Evolutionary conservation across 208 protist genomes (phyloP), one percentile per base, ranked within the genome.

Genomic region (Borovskyia barvae): DNA sequence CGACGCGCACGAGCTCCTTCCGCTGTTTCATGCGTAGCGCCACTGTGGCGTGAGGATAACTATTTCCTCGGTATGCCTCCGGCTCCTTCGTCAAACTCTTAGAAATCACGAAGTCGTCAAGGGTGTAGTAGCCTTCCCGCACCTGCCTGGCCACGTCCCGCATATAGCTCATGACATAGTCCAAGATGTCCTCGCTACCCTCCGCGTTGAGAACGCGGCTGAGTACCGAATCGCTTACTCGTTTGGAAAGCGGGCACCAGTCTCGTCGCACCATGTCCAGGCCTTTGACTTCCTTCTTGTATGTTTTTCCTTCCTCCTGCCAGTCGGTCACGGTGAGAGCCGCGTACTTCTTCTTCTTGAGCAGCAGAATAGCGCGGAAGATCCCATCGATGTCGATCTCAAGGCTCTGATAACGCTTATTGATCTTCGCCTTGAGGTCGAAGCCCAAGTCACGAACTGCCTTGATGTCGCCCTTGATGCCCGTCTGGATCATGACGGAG

Each of bases 341-440:
- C 2, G 97, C 97, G 80, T 98, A 98, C 66, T 97, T 97, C 60
- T 96, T 96, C 73, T 95, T 97, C 58, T 87, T 89, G 36, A 94
- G 83, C 5, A 99, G 77, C 28, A 99, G 84, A 73, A 99, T 97
- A 24, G 88, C 80, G 41, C 96, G 90, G 74, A 99, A 99, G n/a
- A 99, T 90, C 49, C 97, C 98, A 77, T 99, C 99, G 46, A 99
- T 97, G 57, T 99, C 99, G 60, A 99, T 98, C 63, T 99, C 97
- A n/a, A 99, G 75, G 50, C 90, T 92, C 58, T 88, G 84, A 77
- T 99, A 99, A 26, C 71, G 66, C 69, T 98, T 92, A 82, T 99
- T 99, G 29, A 99, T 92, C 54, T 93, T 89, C 39, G 84, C 77
- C 66, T 97, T 98, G 40, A 99, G 68, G 32, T 94, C 75, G 15